phyloP scores from a whole-genome alignment of 2,329 filamentous ascomycete species.

The Knufia fluminis region DNA sequence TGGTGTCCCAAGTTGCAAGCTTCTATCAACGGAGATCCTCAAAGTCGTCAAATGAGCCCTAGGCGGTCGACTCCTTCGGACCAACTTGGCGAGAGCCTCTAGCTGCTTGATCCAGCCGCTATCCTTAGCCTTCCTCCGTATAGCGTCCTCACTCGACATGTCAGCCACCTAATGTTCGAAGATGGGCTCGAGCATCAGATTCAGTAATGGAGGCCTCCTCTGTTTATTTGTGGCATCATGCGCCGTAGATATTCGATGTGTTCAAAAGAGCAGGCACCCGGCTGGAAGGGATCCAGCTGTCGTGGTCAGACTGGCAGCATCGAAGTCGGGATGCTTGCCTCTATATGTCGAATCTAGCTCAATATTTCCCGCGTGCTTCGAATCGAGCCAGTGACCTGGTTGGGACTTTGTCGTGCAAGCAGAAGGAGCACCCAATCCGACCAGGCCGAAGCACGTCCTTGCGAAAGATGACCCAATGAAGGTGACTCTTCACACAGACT shows the following conservation, averaged over 20 bases:
- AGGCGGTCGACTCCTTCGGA: no score
- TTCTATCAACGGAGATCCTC: no score
- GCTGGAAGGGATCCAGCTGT: conserved; percentile 20
- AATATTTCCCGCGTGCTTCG: conserved; percentile 10
- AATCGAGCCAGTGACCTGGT: conserved; percentile 13
- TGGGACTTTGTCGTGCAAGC: conserved; percentile 13
- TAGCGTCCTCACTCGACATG: no score
- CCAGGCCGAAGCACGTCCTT: conserved; percentile 16
- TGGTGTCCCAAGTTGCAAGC: no score
- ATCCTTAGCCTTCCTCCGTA: not conserved
- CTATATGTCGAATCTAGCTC: conserved; percentile 13
- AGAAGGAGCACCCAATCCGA: conserved; percentile 13
- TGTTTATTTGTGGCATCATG: conserved; percentile 16
- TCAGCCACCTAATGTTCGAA: not conserved
- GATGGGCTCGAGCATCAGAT: conserved; percentile 4
- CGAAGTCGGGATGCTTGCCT: conserved; percentile 16
- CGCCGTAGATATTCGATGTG: conserved; percentile 11
- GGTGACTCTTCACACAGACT: conserved; percentile 20
- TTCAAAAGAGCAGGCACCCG: conserved; percentile 13
- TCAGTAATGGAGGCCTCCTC: conserved; percentile 14
- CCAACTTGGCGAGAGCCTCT: not conserved
- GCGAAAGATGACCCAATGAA: conserved; percentile 20
- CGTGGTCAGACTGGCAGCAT: no score
- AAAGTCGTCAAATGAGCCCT: no score
- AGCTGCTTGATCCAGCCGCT: not conserved